Evolutionary conservation across 345 rosid genomes (phyloP).

Genomic region (Citrus reticulata): DNA sequence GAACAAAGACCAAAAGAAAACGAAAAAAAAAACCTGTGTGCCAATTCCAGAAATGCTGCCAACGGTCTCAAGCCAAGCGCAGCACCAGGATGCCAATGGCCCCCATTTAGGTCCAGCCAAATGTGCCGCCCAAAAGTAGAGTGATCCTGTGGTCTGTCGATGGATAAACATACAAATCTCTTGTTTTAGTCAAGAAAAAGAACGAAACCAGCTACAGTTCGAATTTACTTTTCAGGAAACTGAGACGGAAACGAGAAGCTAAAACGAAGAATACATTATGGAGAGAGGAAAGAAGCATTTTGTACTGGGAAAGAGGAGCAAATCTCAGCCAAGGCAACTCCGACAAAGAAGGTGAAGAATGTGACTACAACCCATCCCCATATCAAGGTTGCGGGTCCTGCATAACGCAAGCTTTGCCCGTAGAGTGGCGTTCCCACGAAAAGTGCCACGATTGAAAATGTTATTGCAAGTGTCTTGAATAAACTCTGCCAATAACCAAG

Average conservation of each 20-base stretch:
- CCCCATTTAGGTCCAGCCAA: constrained; percentile 64
- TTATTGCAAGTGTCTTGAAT: constrained; percentile 55
- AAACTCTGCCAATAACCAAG: constrained; percentile 35
- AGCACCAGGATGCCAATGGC: constrained; percentile 66
- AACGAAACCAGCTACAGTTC: no score
- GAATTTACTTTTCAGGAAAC: no score
- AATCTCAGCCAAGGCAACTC: constrained; percentile 63
- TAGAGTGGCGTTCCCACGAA: constrained; percentile 61
- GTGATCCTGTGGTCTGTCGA: constrained; percentile 60
- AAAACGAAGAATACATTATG: not conserved
- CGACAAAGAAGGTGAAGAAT: constrained; percentile 60
- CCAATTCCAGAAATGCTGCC: constrained; percentile 60
- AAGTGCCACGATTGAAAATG: constrained; percentile 60
- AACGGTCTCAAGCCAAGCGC: constrained; percentile 67
- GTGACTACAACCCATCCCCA: constrained; percentile 70
- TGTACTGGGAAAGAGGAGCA: constrained; percentile 62
- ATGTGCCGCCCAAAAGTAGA: constrained; percentile 69
- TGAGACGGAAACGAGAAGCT: no score
- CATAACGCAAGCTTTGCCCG: constrained; percentile 55
- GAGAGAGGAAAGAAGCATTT: not conserved
- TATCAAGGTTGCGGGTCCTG: constrained; percentile 57
- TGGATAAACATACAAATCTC: not conserved
- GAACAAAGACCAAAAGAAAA: not conserved
- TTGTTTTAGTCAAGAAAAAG: no score
- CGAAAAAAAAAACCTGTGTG: constrained; percentile 38